These are phyloP conservation scores for Halophytophthora polymorphica DNA, from an alignment of 352 stramenopile species.

Conservation along the genomic window DNA sequence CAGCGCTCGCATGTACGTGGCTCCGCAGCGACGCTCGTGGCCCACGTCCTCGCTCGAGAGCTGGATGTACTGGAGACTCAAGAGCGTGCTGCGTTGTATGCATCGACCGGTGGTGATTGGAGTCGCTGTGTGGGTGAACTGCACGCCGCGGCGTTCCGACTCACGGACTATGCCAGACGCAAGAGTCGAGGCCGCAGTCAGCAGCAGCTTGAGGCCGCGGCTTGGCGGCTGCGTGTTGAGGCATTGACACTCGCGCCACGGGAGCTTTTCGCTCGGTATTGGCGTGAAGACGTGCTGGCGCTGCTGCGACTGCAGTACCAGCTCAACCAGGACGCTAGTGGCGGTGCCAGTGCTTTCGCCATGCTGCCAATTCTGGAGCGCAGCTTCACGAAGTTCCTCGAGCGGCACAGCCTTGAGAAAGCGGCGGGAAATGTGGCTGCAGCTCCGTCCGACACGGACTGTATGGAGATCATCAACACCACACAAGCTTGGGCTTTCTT, in stretches of 20 bases:
- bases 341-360: slow-evolving; percentile 16
- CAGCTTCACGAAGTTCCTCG: slow-evolving; percentile 35
- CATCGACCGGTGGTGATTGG: slow-evolving; percentile 45
- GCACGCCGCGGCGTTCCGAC: slow-evolving; percentile 45
- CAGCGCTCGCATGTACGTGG: slow-evolving; percentile 43
- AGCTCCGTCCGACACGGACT: slow-evolving; percentile 45
- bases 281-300: slow-evolving; percentile 59
- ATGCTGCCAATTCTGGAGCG: slow-evolving; percentile 24
- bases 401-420: slow-evolving; percentile 44
- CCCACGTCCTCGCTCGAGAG: slow-evolving; percentile 40
- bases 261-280: slow-evolving; percentile 72
- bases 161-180: slow-evolving; percentile 25
- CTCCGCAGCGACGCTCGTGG: slow-evolving; percentile 35
- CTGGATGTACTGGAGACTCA: slow-evolving; percentile 22
- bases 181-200: slow-evolving; percentile 37
- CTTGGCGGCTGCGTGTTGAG: slow-evolving; percentile 50
- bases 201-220: slow-evolving; percentile 33
- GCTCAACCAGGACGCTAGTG: slow-evolving; percentile 55
- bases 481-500: slow-evolving; percentile 81
- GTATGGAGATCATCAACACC: slow-evolving; percentile 83
- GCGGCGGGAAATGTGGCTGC: slow-evolving; percentile 16
- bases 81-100: slow-evolving; percentile 20
- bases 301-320: slow-evolving; percentile 60
- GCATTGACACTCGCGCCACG: slow-evolving; percentile 46
- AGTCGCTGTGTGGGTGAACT: slow-evolving; percentile 57